A percentile compares a stretch with the other conserved stretches of the same genome.
Conservation (phyloP, 805 yeast species). For the Candida verbasci region DNA sequence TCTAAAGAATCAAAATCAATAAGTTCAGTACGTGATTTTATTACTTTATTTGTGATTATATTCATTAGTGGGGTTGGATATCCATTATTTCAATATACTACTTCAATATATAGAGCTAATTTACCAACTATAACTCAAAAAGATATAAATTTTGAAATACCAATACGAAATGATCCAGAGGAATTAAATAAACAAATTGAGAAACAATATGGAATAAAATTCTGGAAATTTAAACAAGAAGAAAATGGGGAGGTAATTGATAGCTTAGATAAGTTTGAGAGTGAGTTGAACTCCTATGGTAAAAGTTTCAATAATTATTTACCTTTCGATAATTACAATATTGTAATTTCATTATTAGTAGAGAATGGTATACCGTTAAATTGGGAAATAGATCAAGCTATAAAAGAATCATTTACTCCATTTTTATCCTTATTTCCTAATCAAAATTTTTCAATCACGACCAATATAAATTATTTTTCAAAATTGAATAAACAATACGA, state of each 20-base stretch:
- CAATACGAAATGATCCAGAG: not conserved
- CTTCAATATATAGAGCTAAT: conserved; percentile 58
- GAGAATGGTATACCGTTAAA: conserved; percentile 63
- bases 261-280: not conserved
- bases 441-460: conserved; percentile 70
- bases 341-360: conserved; percentile 69
- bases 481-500: conserved; percentile 23
- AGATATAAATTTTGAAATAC: conserved; percentile 1
- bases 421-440: conserved; percentile 45
- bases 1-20: conserved; percentile 3
- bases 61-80: conserved; percentile 36
- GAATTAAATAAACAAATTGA: conserved; percentile 1
- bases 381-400: conserved; percentile 68
- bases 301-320: not conserved
- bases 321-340: conserved; percentile 52
- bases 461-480: conserved; percentile 74
- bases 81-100: conserved; percentile 59
- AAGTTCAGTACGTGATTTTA: conserved; percentile 9
- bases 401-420: conserved; percentile 47
- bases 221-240: conserved; percentile 1
- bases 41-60: conserved; percentile 11
- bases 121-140: conserved; percentile 35
- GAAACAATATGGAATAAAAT: not conserved
- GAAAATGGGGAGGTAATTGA: not conserved
- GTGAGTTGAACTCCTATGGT: not conserved